Conservation (phyloP, 768 basidiomycete species). For the Vararia minispora region DNA sequence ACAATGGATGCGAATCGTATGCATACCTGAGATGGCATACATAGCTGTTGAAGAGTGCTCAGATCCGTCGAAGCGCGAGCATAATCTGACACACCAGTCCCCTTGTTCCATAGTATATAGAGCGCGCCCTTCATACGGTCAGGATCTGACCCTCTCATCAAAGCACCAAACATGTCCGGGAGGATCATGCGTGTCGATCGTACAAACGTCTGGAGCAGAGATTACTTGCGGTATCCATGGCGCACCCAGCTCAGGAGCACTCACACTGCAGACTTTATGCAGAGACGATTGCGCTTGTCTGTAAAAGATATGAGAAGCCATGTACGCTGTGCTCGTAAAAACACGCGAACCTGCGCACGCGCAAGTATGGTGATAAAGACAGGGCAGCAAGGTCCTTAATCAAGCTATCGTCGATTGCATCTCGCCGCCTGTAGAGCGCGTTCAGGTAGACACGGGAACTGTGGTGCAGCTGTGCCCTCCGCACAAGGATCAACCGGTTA, state of each 20-base stretch:
- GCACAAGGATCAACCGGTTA: constrained; percentile 61
- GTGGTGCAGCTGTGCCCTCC: constrained; percentile 72
- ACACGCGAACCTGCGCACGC: constrained; percentile 63
- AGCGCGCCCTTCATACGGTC: constrained; percentile 94
- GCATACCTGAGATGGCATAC: constrained; percentile 58
- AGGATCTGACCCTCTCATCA: constrained; percentile 69
- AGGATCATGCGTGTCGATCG: constrained; percentile 59
- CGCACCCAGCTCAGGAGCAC: constrained; percentile 16
- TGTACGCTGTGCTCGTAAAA: background rate
- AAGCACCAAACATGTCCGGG: constrained; percentile 47
- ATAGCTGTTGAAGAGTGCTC: constrained; percentile 43
- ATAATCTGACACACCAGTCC: constrained; percentile 44
- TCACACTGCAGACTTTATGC: constrained; percentile 51
- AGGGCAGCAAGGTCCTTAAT: constrained; percentile 59
- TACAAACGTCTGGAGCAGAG: constrained; percentile 43
- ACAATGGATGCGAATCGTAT: background rate
- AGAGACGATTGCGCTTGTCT: constrained; percentile 64
- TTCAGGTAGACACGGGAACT: constrained; percentile 69
- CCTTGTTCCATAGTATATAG: constrained; percentile 68
- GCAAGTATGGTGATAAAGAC: constrained; percentile 70
- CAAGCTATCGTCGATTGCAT: constrained; percentile 61
- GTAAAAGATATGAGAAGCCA: constrained; percentile 2
- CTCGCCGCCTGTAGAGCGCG: constrained; percentile 61
- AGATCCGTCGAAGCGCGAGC: no score
- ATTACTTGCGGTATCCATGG: background rate